Evolutionary conservation across 768 basidiomycete species (phyloP), one percentile per base, ranked within the genome.

Genomic region (Leccinum incarnatum): DNA sequence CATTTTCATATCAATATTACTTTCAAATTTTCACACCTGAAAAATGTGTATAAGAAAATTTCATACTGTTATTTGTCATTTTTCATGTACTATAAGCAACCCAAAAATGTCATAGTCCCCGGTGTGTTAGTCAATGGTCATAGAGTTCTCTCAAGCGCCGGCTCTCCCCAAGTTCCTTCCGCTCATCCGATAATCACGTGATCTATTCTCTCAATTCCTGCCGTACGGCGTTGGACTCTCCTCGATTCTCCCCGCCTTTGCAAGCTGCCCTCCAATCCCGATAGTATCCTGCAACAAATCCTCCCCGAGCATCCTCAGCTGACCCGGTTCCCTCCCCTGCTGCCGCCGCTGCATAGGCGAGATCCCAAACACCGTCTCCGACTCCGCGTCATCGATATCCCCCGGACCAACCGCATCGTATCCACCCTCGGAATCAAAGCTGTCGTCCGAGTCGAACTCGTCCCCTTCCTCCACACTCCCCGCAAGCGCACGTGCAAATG

Each of bases 301-400:
- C 54, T 83, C 80, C 0, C 88, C 87, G n/a, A 82, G 73, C 80
- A 90, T 78, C 66, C 77, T 76, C 61, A 89, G 62, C 52, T 77
- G 69, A 15, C 68, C 65, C 34, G 37, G 70, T 55, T 56, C 65
- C 59, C 53, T 68, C 46, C 57, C 51, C 37, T 68, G 69, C 58
- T 72, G 68, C 50, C 45, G 27, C 34, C 83, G 75, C 59, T 81
- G 80, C 36, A 77, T 81, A 42, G 84, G 85, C 9, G 81, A 80
- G 11, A 84, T 81, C 15, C 89, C 89, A 72, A 91, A 91, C 55
- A 91, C 72, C 12, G 89, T 89, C 70, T 90, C 87, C 0, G 27
- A 29, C 29, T 29, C 55, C 19, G 2, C 12, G n/a, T 68, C 74
- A 25, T 58, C 67, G 11, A 32, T 32, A 32, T 32, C 11, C 4